A percentile compares a stretch with the other conserved stretches of the same genome.
These are phyloP conservation scores for Camellia granthamiana DNA, from an alignment of 148 eudicot species.

Conservation along the genomic window DNA sequence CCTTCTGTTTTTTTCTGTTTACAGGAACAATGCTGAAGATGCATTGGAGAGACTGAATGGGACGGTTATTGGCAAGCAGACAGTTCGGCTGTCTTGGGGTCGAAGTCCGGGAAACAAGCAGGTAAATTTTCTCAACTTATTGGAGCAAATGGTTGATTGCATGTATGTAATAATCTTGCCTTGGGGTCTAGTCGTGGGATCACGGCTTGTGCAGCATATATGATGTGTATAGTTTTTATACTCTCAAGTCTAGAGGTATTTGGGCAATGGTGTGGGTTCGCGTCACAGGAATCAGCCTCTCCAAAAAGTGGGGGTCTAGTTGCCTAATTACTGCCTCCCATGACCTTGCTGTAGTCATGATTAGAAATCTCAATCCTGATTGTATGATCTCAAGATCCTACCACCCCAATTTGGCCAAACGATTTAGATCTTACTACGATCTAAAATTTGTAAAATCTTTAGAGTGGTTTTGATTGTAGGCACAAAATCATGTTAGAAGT, in stretches of 20 bases:
- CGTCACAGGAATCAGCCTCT: background rate
- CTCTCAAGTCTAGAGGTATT: background rate
- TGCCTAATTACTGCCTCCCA: too few relatives aligned
- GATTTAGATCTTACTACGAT: too few relatives aligned
- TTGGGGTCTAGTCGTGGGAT: background rate
- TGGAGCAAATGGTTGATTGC: background rate
- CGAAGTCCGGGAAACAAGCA: constrained; percentile 44
- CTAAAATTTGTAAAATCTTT: too few relatives aligned
- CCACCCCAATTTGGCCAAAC: too few relatives aligned
- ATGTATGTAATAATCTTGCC: background rate
- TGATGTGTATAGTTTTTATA: background rate
- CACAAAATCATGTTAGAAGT: too few relatives aligned
- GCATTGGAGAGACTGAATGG: constrained; percentile 42
- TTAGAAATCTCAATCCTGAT: too few relatives aligned
- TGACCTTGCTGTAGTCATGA: too few relatives aligned
- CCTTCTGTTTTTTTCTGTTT: constrained; percentile 3
- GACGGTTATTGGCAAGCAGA: constrained; percentile 40
- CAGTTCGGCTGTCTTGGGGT: constrained; percentile 59
- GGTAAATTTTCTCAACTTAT: constrained; percentile 25
- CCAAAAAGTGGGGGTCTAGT: too few relatives aligned
- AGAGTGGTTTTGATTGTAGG: too few relatives aligned
- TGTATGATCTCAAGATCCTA: too few relatives aligned
- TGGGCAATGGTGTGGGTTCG: background rate
- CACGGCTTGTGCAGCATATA: background rate
- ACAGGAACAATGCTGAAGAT: constrained; percentile 46